These are phyloP conservation scores for Apiotrichum akiyoshidainum DNA, from an alignment of 1,284 basidiomycete genomes.

Conservation along the genomic window DNA sequence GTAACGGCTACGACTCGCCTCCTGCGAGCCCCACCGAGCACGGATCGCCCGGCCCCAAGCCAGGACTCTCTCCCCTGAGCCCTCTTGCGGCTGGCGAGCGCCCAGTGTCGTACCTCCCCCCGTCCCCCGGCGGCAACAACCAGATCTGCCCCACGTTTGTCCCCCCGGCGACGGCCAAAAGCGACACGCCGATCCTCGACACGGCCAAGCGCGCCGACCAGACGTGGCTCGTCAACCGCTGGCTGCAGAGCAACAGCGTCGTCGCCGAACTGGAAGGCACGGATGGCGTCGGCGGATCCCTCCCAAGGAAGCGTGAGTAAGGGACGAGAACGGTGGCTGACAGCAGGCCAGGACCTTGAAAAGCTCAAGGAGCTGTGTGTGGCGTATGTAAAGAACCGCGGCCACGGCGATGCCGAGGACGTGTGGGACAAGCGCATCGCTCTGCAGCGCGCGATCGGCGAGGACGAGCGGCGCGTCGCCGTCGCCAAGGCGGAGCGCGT, in stretches of 20 bases:
- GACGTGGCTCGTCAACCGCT: conserved; percentile 25
- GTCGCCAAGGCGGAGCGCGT: conserved; percentile 21
- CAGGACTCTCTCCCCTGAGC: too few relatives aligned
- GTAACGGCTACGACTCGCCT: not conserved
- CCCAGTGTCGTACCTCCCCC: not conserved
- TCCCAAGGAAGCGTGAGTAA: conserved; percentile 12
- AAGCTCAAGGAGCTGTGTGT: conserved; percentile 10
- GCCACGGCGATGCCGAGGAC: conserved; percentile 23
- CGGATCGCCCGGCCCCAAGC: too few relatives aligned
- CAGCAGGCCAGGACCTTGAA: conserved; percentile 12
- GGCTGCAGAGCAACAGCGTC: conserved; percentile 7
- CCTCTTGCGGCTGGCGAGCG: not conserved
- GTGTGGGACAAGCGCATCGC: conserved; percentile 21
- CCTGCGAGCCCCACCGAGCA: too few relatives aligned
- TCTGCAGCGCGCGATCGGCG: conserved; percentile 17
- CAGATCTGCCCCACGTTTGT: conserved; percentile 2
- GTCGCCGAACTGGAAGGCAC: conserved; percentile 9
- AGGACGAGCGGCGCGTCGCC: conserved; percentile 15
- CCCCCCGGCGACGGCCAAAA: conserved; percentile 6
- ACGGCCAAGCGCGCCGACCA: conserved; percentile 16
- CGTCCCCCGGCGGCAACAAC: not conserved
- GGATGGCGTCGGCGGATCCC: conserved; percentile 6
- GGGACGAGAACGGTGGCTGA: not conserved
- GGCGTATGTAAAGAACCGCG: conserved; percentile 14
- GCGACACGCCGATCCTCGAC: conserved; percentile 14